Percentiles rank a stretch among this genome's conserved stretches.
These are phyloP conservation scores for Candida multigemmis DNA, from an alignment of 805 yeast genomes.

Conservation along the genomic window DNA sequence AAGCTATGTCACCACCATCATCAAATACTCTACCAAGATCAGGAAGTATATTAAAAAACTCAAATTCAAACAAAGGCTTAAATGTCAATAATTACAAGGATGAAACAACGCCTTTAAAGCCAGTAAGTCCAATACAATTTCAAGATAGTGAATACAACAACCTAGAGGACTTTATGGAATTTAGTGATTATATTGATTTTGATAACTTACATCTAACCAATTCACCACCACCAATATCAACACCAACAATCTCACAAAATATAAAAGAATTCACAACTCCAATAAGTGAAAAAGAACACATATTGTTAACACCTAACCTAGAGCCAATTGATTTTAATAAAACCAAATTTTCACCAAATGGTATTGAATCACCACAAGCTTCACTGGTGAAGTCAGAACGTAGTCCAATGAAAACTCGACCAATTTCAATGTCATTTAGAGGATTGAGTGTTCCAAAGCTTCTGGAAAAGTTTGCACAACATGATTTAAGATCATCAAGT, in stretches of 20 bases:
- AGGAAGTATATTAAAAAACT: slow-evolving; percentile 30
- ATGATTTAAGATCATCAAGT: slow-evolving; percentile 21
- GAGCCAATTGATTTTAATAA: slow-evolving; percentile 3
- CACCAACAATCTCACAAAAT: background rate
- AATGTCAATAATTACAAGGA: slow-evolving; percentile 3
- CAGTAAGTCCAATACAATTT: slow-evolving; percentile 1
- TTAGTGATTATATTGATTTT: slow-evolving; percentile 30
- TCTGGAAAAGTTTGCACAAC: slow-evolving; percentile 21
- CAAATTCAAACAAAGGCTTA: slow-evolving; percentile 10
- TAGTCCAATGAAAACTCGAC: slow-evolving; percentile 15
- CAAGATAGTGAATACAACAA: no score
- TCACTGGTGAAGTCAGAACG: slow-evolving; percentile 3
- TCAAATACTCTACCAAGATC: slow-evolving; percentile 19
- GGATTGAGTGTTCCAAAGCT: slow-evolving; percentile 57
- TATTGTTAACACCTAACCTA: slow-evolving; percentile 4
- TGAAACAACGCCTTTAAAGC: background rate
- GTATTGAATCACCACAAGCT: background rate
- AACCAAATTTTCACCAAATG: slow-evolving; percentile 3
- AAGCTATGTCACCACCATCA: slow-evolving; percentile 7
- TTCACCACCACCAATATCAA: slow-evolving; percentile 8
- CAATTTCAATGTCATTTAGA: slow-evolving; percentile 47
- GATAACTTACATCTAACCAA: slow-evolving; percentile 24
- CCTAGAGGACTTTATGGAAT: slow-evolving; percentile 27
- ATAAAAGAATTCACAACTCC: background rate
- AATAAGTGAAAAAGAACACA: no score